Evolutionary conservation across 768 basidiomycete species (phyloP).

Genomic region (Porphyrellus cyaneotinctus): DNA sequence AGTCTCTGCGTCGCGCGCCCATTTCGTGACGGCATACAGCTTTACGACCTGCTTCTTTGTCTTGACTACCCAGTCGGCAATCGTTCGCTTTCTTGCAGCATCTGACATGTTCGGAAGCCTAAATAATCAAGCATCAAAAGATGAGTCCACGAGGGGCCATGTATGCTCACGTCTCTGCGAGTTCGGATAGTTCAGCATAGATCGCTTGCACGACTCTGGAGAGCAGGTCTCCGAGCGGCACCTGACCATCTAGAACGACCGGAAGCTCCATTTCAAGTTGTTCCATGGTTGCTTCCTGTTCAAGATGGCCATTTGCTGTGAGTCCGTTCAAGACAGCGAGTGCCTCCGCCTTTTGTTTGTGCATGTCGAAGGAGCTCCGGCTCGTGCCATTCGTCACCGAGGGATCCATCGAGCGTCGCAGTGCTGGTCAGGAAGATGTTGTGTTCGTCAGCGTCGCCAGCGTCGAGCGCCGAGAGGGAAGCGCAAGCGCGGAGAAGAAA

Average conservation of each 20-base stretch:
- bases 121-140: slow-evolving; percentile 5
- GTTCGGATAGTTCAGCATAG: slow-evolving; percentile 77
- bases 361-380: slow-evolving; percentile 19
- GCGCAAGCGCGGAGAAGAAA: neutral
- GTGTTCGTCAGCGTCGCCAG: slow-evolving; percentile 2
- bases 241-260: slow-evolving; percentile 65
- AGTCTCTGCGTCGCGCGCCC: slow-evolving; percentile 79
- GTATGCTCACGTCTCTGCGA: slow-evolving; percentile 75
- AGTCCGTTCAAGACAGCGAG: slow-evolving; percentile 29
- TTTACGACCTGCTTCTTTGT: slow-evolving; percentile 89
- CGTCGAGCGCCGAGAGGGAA: neutral
- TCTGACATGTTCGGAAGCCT: slow-evolving; percentile 85
- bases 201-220: slow-evolving; percentile 75
- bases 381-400: slow-evolving; percentile 11
- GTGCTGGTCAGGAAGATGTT: neutral
- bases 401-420: slow-evolving; percentile 13
- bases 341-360: slow-evolving; percentile 30
- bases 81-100: slow-evolving; percentile 66
- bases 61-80: slow-evolving; percentile 89
- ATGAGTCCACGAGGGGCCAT: neutral
- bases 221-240: slow-evolving; percentile 67
- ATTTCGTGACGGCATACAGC: slow-evolving; percentile 80
- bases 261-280: slow-evolving; percentile 74
- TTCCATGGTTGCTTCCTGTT: slow-evolving; percentile 42
- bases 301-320: slow-evolving; percentile 33